Evolutionary conservation across 805 yeast species (phyloP).

Genomic region (Candida hungchunana): DNA sequence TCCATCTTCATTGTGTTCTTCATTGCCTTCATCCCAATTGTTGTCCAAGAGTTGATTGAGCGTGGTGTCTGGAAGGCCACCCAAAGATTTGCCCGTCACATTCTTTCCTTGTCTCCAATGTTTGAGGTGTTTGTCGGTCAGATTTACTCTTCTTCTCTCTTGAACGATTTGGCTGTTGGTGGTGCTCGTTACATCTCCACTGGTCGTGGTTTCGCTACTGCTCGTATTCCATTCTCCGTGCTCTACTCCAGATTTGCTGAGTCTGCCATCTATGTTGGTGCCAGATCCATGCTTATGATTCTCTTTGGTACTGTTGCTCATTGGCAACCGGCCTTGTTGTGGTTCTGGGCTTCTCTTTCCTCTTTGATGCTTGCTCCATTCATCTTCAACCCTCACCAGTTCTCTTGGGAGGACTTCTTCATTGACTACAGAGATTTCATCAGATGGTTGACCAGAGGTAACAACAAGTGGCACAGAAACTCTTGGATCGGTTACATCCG

Average conservation of each 20-base stretch:
- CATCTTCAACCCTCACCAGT: constrained; percentile 96
- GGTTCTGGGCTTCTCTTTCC: constrained; percentile 95
- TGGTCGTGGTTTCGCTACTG: constrained; percentile 83
- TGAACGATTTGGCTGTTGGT: constrained; percentile 72
- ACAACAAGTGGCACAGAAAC: constrained; percentile 82
- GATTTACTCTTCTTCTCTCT: constrained; percentile 66
- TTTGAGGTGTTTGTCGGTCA: constrained; percentile 83
- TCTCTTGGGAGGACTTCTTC: constrained; percentile 93
- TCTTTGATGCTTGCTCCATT: constrained; percentile 91
- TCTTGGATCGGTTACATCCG: constrained; percentile 85
- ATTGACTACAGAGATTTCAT: constrained; percentile 93
- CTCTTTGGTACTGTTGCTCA: constrained; percentile 69
- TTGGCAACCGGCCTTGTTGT: constrained; percentile 90
- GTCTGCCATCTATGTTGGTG: constrained; percentile 81
- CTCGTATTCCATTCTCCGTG: constrained; percentile 71
- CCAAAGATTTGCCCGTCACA: constrained; percentile 64
- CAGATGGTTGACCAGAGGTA: constrained; percentile 89
- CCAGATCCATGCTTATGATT: constrained; percentile 68
- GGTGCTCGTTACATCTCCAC: constrained; percentile 86
- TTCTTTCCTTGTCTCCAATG: constrained; percentile 69
- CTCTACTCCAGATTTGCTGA: constrained; percentile 76
- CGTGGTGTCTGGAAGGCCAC: constrained; percentile 76
- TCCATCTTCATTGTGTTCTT: constrained; percentile 81
- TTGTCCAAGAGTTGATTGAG: constrained; percentile 76
- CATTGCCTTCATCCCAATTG: constrained; percentile 74